A percentile compares a stretch with the other conserved stretches of the same genome.
These are phyloP conservation scores for Lecanoromycetidae sp. DNA, from an alignment of 2,329 filamentous ascomycete species.

Conservation along the genomic window DNA sequence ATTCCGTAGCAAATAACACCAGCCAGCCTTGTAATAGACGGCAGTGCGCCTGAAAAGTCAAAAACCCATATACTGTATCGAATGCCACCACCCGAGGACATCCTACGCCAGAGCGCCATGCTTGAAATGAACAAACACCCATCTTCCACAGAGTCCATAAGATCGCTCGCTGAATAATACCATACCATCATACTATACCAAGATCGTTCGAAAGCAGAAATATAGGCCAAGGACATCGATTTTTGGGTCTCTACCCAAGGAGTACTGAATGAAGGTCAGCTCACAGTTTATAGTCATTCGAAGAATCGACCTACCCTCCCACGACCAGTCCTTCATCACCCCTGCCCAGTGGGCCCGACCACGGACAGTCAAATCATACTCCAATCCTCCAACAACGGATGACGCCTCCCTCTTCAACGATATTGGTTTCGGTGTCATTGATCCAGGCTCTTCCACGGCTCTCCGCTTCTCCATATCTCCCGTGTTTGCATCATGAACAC, in stretches of 20 bases:
- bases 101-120: background rate
- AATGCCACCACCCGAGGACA: background rate
- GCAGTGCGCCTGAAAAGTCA: too few relatives aligned
- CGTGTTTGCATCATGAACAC: background rate
- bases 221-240: background rate
- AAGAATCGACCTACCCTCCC: constrained; percentile 47
- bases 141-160: background rate
- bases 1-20: too few relatives aligned
- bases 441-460: background rate
- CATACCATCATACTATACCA: background rate
- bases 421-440: background rate
- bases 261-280: constrained; percentile 11
- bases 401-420: background rate
- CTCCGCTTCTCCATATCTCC: background rate
- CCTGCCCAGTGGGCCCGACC: constrained; percentile 57
- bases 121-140: background rate
- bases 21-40: too few relatives aligned
- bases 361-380: constrained; percentile 51
- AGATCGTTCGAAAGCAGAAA: background rate
- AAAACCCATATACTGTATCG: too few relatives aligned
- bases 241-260: constrained; percentile 6
- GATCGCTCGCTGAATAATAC: background rate
- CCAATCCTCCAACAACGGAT: constrained; percentile 25
- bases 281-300: too few relatives aligned
- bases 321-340: constrained; percentile 61